Conservation (phyloP, 495 filamentous ascomycete genomes). For the Aspergillus sclerotioniger region DNA sequence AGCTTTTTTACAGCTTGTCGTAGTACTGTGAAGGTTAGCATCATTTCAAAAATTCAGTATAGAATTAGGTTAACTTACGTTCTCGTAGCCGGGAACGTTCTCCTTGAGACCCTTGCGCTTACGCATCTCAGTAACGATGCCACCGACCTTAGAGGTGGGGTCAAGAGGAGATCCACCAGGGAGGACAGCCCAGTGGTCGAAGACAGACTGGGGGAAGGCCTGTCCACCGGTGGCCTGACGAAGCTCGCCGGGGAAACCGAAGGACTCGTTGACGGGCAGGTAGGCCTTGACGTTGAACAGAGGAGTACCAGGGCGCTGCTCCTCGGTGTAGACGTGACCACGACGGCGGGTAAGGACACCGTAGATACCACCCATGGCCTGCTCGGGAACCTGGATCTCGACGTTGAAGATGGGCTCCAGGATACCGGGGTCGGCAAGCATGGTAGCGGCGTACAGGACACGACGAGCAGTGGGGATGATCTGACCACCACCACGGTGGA, state of each 20-base stretch:
- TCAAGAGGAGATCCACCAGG: constrained; percentile 94
- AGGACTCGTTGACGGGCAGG: constrained; percentile 98
- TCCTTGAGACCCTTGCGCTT: constrained; percentile 99
- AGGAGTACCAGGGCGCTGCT: constrained; percentile 97
- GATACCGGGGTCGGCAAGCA: constrained; percentile 87
- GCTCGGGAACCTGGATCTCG: constrained; percentile 98
- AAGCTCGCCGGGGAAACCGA: constrained; percentile 98
- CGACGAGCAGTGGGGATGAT: constrained; percentile 97
- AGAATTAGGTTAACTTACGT: too few relatives aligned
- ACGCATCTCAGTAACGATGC: constrained; percentile 82
- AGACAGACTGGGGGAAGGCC: constrained; percentile 97
- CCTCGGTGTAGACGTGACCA: constrained; percentile 98
- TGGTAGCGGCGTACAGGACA: constrained; percentile 88
- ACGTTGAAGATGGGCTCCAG: constrained; percentile 98
- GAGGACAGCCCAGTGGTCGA: constrained; percentile 96
- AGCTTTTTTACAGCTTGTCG: constrained; percentile 86
- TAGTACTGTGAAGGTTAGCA: constrained; percentile 82
- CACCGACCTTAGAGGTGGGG: constrained; percentile 76
- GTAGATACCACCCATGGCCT: constrained; percentile 99
- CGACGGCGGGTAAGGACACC: constrained; percentile 96
- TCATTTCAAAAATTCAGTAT: constrained; percentile 4
- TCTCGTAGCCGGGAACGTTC: constrained; percentile 81
- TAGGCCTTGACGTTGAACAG: constrained; percentile 99
- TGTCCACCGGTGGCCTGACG: constrained; percentile 90
- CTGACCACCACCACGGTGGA: constrained; percentile 99